Evolutionary conservation across 345 rosid genomes (phyloP), one percentile per base, ranked within the genome.

Genomic region (Sonneratia alba): DNA sequence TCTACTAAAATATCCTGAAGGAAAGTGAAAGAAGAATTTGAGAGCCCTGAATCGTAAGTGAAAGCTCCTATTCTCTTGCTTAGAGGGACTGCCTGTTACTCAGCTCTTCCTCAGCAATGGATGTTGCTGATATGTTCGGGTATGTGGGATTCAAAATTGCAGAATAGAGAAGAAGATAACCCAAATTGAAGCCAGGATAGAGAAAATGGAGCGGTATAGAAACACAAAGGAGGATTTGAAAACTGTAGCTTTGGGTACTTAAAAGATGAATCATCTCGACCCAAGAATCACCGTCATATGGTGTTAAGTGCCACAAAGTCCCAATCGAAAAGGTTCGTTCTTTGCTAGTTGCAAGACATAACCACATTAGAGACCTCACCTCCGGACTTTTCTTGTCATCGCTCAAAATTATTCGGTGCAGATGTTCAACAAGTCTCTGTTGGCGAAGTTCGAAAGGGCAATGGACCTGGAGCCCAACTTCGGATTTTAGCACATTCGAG

Each of bases 221-320:
- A 72, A 73, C 70, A 84, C 90, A 40, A 95, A 89, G 71, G 99
- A 95, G 72, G 98, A 95, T 74, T 78, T 96, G 65, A 96, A 96
- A 85, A 90, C 96, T 0, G 97, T 96, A 70, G 96, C 99, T 27
- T 78, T 95, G 62, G 98, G 99, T 75, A 95, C 98, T 1, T 95
- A 98, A 67, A 96, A 92, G 77, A 90, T 95, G 74, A 95, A 95
- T 75, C 92, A 95, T 75, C 88, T 92, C 37, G 98, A 95, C 82
- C 99, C 99, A 63, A 86, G 99, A 85, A 95, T 95, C 68, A 92
- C 97, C 0, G 99, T 95, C 8, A 96, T 98, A 3, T 95, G 99
- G 99, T 95, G 99, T 87, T 27, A 95, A 95, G 81, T 86, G 99
- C 27, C 92, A 88, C 47, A 98, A 95, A 70, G 99, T 95, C 76